Percentiles rank a stretch among this genome's conserved stretches.
These are phyloP conservation scores for Penicillium rolfsii DNA, from an alignment of 2,329 filamentous ascomycete species.

Conservation along the genomic window DNA sequence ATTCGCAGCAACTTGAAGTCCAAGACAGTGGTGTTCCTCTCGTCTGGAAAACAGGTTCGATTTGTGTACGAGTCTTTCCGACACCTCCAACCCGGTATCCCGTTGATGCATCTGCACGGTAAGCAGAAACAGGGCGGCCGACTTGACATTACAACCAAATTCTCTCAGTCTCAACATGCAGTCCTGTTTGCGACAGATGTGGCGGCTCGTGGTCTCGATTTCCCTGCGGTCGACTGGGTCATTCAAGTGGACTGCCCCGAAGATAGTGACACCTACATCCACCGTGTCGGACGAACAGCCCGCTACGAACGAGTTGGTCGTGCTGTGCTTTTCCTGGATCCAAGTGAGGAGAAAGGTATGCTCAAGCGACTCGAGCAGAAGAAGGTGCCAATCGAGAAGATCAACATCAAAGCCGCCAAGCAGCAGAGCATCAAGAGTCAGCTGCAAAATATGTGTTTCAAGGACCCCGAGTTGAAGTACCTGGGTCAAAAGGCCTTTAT, in stretches of 20 bases:
- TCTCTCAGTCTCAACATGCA: conserved; percentile 76
- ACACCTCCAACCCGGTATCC: conserved; percentile 90
- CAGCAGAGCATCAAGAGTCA: conserved; percentile 82
- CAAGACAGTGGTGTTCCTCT: conserved; percentile 95
- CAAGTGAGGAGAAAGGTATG: conserved; percentile 92
- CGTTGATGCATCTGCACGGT: conserved; percentile 88
- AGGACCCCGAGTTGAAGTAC: conserved; percentile 91
- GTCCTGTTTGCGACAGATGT: conserved; percentile 97
- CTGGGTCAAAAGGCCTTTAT: conserved; percentile 95
- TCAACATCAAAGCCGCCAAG: conserved; percentile 87
- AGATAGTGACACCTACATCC: conserved; percentile 96
- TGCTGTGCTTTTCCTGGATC: conserved; percentile 88
- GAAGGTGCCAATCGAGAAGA: conserved; percentile 83
- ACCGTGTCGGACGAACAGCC: conserved; percentile 92
- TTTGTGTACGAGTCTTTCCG: conserved; percentile 94
- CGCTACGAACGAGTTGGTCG: conserved; percentile 85
- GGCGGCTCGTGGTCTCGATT: conserved; percentile 90
- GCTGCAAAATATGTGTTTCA: conserved; percentile 93
- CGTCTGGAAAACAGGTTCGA: conserved; percentile 92
- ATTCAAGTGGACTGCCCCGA: conserved; percentile 98
- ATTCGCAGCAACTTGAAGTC: conserved; percentile 86
- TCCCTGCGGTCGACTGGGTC: conserved; percentile 96
- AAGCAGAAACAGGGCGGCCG: conserved; percentile 90
- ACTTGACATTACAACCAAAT: conserved; percentile 82
- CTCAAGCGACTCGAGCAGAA: conserved; percentile 80